Base-by-base conservation (phyloP, 2,329 filamentous ascomycete genomes). In the Aspergillus amoenus region DNA sequence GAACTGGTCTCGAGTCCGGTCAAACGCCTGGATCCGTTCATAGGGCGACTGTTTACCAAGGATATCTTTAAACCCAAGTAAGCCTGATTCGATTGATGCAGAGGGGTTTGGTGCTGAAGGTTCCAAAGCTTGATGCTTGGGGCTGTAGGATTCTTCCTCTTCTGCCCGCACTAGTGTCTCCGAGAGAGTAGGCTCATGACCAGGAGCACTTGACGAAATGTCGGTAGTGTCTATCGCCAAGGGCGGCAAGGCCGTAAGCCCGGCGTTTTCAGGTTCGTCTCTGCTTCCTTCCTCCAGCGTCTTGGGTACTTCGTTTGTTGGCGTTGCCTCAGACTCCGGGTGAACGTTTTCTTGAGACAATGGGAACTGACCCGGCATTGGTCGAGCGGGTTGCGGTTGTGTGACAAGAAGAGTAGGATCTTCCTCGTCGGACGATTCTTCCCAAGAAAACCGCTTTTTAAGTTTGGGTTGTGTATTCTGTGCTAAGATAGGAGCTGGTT, bases 11-110 rank as follows among this genome's bases (percentile, higher is more conserved):
- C 91, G 84, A 0, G 89, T 88, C 57, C 88, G 84, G 57, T 90
- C 84, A 70, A 90, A 96, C 13, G 86, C 87, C 43, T 82, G 79
- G 58, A 94, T 89, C 18, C 92, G 86, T 63, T 94, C 87, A 13
- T 81, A 73, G 0, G 86, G 73, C 2, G 83, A 84, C 15, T 83
- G 80, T 49, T 94, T 80, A 8, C 84, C 85, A 66, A 91, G 81
- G 59, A 97, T 96, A 57, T 96, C 89, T 50, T 87, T 84, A 74
- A 95, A 93, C 1, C 82, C 78, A 61, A 83, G 80, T 39, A 84
- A 76, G 46, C 78, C 81, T 4, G 69, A 63, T 50, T 69, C 66
- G 13, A 66, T 56, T 8, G 66, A 58, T 4, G 56, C 58, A 5
- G 57, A 57, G 13, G 56, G 58, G 2, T 60, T 62, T 13, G 64